Conservation (phyloP, 2,329 filamentous ascomycete genomes). For the Clathrospora elynae region DNA sequence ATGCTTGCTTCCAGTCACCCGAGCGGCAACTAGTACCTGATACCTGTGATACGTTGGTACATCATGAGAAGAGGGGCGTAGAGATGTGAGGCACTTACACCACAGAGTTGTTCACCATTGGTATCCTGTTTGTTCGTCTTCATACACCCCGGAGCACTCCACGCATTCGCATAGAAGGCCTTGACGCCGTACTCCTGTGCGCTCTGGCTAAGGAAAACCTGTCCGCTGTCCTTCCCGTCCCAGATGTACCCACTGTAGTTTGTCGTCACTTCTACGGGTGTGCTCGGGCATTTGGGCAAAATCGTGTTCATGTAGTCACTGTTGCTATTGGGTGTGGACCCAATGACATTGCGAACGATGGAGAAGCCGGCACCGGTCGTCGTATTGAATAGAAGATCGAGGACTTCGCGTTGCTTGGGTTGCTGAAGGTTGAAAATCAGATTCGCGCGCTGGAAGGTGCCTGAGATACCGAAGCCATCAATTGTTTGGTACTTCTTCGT, state of each 20-base stretch:
- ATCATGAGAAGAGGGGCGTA: neutral
- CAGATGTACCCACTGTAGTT: slow-evolving; percentile 26
- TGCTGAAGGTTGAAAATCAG: slow-evolving; percentile 51
- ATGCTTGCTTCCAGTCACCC: slow-evolving; percentile 57
- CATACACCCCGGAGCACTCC: slow-evolving; percentile 59
- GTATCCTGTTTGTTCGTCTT: slow-evolving; percentile 55
- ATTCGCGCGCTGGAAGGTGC: slow-evolving; percentile 55
- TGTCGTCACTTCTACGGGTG: slow-evolving; percentile 18
- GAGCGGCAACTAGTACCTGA: slow-evolving; percentile 42
- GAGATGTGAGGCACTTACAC: slow-evolving; percentile 42
- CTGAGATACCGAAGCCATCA: slow-evolving; percentile 55
- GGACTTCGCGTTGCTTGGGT: slow-evolving; percentile 49
- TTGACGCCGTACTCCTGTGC: slow-evolving; percentile 54
- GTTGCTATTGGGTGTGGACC: slow-evolving; percentile 50
- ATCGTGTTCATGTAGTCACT: slow-evolving; percentile 47
- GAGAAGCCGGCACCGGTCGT: slow-evolving; percentile 53
- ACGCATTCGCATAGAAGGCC: slow-evolving; percentile 56
- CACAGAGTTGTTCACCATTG: slow-evolving; percentile 55
- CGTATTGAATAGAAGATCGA: slow-evolving; percentile 55
- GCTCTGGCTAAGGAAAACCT: slow-evolving; percentile 59
- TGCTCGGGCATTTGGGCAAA: slow-evolving; percentile 30
- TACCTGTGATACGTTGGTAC: slow-evolving; percentile 16
- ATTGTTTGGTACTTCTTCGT: slow-evolving; percentile 54
- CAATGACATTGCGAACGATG: slow-evolving; percentile 56
- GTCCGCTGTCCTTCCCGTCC: slow-evolving; percentile 48